phyloP scores from a whole-genome alignment of 2,329 filamentous ascomycete species.

The Penicillium sp. region DNA sequence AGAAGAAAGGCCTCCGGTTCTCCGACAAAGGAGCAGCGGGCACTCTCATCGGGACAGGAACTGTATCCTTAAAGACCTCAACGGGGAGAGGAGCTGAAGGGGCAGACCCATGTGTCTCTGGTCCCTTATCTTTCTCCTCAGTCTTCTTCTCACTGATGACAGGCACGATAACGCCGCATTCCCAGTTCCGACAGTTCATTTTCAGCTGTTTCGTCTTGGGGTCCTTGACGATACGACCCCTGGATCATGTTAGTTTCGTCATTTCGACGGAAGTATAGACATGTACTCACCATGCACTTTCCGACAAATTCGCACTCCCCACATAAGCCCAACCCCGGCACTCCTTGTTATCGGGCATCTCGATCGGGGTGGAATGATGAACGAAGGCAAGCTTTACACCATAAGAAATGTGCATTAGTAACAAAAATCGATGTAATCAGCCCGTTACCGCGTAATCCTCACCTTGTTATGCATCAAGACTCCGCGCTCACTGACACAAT shows the following conservation, averaged over 20 bases:
- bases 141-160: slow-evolving; percentile 37
- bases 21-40: slow-evolving; percentile 26
- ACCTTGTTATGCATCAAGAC: slow-evolving; percentile 91
- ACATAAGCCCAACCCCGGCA: slow-evolving; percentile 73
- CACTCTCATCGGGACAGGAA: slow-evolving; percentile 47
- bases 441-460: slow-evolving; percentile 35
- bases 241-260: slow-evolving; percentile 32
- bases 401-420: neutral
- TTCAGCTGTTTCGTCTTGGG: slow-evolving; percentile 65
- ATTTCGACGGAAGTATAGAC: neutral
- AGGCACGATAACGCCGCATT: slow-evolving; percentile 81
- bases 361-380: slow-evolving; percentile 22
- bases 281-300: slow-evolving; percentile 79
- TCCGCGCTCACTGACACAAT: slow-evolving; percentile 68
- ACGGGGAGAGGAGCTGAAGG: slow-evolving; percentile 12
- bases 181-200: slow-evolving; percentile 88
- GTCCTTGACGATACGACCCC: slow-evolving; percentile 76
- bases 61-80: slow-evolving; percentile 35
- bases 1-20: slow-evolving; percentile 11
- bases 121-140: slow-evolving; percentile 28
- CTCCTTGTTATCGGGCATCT: slow-evolving; percentile 13
- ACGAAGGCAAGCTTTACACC: slow-evolving; percentile 23
- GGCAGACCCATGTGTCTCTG: neutral
- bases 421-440: neutral
- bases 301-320: slow-evolving; percentile 87